Conservation (phyloP, 805 yeast genomes). For the Teunomyces aglyptinius region DNA sequence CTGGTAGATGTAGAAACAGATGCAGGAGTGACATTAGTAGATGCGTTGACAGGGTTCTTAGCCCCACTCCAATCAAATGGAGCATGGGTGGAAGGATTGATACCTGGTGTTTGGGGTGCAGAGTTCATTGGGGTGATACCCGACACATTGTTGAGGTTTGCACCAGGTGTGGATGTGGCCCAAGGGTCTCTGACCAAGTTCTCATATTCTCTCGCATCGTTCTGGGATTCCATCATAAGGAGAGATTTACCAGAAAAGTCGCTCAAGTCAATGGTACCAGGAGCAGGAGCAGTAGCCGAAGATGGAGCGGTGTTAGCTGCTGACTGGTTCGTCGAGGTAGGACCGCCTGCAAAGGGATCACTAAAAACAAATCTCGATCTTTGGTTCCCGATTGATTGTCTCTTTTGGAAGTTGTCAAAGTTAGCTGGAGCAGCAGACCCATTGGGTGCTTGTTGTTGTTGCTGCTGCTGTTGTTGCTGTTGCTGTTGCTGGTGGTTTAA, state of each 20-base stretch:
- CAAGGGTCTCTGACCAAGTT: constrained; percentile 50
- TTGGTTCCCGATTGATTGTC: constrained; percentile 56
- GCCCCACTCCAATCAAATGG: constrained; percentile 36
- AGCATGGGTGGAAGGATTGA: constrained; percentile 11
- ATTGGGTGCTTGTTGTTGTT: neutral
- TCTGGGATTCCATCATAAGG: constrained; percentile 45
- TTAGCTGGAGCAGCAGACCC: constrained; percentile 1
- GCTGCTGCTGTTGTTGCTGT: neutral
- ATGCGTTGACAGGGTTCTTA: constrained; percentile 7
- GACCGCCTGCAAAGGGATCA: constrained; percentile 48
- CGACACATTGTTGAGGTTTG: constrained; percentile 3
- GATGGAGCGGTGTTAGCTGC: constrained; percentile 5
- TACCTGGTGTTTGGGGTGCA: constrained; percentile 42
- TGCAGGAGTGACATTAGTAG: constrained; percentile 4
- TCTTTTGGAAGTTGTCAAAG: constrained; percentile 38
- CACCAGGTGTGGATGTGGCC: constrained; percentile 15
- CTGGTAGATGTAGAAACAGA: neutral
- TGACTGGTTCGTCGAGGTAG: neutral
- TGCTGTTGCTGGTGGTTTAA: constrained; percentile 8
- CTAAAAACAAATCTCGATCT: constrained; percentile 69
- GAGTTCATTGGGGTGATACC: constrained; percentile 18
- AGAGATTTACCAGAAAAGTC: constrained; percentile 43
- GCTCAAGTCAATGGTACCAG: constrained; percentile 31
- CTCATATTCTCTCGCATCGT: constrained; percentile 47
- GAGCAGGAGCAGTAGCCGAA: constrained; percentile 7